Evolutionary conservation across 768 basidiomycete genomes (phyloP).

Genomic region (Gyrodon lividus): DNA sequence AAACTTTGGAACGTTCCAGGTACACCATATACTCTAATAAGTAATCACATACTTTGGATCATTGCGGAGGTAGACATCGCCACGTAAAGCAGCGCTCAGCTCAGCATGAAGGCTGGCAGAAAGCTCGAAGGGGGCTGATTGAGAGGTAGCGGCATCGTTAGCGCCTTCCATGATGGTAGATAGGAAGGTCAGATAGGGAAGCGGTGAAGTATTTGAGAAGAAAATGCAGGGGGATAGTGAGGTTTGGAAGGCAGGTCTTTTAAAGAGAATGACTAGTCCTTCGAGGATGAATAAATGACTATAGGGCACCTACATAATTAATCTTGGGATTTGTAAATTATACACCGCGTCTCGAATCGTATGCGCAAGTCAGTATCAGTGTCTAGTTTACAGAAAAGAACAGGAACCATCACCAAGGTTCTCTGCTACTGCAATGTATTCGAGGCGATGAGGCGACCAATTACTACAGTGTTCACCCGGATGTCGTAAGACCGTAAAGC

Average conservation of each 20-base stretch:
- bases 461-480: slow-evolving; percentile 6
- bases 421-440: slow-evolving; percentile 6
- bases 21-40: neutral
- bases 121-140: slow-evolving; percentile 4
- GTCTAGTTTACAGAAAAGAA: neutral
- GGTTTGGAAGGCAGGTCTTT: slow-evolving; percentile 13
- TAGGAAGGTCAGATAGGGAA: neutral
- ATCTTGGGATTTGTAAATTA: slow-evolving; percentile 12
- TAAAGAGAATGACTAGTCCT: slow-evolving; percentile 7
- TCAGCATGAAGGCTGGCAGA: slow-evolving; percentile 40
- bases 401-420: neutral
- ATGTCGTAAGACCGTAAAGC: slow-evolving; percentile 8
- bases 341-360: slow-evolving; percentile 1
- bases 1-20: slow-evolving; percentile 21
- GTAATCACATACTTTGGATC: slow-evolving; percentile 38
- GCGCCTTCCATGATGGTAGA: slow-evolving; percentile 16
- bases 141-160: neutral
- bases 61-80: slow-evolving; percentile 44
- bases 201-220: neutral
- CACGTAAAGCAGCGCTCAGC: slow-evolving; percentile 45
- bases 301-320: neutral
- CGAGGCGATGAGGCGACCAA: slow-evolving; percentile 12
- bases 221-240: slow-evolving; percentile 6
- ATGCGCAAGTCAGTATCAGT: neutral
- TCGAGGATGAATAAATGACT: neutral